Base-by-base conservation (phyloP, 108 stramenopile species). In the Nannochloropsis oceanica region DNA sequence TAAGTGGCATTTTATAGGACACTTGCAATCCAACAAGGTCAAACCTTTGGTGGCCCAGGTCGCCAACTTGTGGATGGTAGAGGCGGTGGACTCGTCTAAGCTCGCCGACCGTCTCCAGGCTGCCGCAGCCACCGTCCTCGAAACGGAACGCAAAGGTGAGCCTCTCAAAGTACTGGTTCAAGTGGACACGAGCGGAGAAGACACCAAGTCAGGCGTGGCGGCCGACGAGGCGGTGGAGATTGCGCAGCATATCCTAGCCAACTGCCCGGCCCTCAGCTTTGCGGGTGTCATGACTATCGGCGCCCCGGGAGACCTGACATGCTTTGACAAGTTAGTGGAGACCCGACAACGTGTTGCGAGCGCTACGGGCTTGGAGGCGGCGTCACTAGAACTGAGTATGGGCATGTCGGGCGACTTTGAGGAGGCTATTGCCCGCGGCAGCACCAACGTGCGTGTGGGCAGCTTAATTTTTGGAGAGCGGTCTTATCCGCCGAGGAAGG, bases 271-370 rank as follows among this genome's bases (percentile, higher is more conserved):
- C 80, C 89, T 99, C 24, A 88, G 92, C 11, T 83, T 98, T 73
- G 90, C 91, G 34, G 99, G 99, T 8, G 90, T 99, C 84, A 99
- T 99, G 99, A 98, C 97, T 27, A 99, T 99, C 88, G 99, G 99
- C 43, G 95, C 95, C 25, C 93, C 93, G 10, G 97, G 95, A 2
- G 96, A 97, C 87, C 80, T 91, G 42, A 83, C 91, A 20, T 95
- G 95, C 86, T 95, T 96, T 81, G 95, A 96, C 79, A 84, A 73
- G 26, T 89, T 94, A 82, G 90, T 86, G 2, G n/a, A 85, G 79
- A 13, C 81, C 5, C 34, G 34, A 11, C 20, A 43, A 82, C 20
- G 20, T 20, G 43, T 82, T 42, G 34, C 34, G 42, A 20, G 34
- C 24, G 42, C 81, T 12, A 82, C 81, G 24, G 90, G 82, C 20